These are phyloP conservation scores for Globisporangium okanoganense DNA, from an alignment of 352 stramenopile species.

Conservation along the genomic window DNA sequence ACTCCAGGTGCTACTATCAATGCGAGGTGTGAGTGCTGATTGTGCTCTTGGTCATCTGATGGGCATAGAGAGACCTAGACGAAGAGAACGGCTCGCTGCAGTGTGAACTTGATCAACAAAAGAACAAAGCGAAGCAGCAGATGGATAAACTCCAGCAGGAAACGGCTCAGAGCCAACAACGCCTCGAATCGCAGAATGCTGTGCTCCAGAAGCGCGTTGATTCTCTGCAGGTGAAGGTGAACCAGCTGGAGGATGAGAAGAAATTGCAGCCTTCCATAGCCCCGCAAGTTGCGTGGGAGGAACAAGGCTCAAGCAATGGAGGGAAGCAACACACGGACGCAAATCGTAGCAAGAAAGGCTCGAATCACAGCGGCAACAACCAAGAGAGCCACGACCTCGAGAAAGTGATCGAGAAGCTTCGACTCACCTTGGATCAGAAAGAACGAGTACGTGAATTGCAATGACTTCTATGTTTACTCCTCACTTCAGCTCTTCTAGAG, in stretches of 20 bases:
- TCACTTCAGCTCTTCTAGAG: too few relatives aligned
- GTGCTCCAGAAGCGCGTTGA: conserved; percentile 28
- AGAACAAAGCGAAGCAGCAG: conserved; percentile 16
- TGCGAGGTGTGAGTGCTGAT: neutral
- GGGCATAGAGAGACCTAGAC: conserved; percentile 24
- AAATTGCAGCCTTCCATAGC: conserved; percentile 2
- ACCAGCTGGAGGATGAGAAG: conserved; percentile 5
- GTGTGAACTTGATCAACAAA: conserved; percentile 20
- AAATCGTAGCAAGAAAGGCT: conserved; percentile 2
- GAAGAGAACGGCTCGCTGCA: conserved; percentile 28
- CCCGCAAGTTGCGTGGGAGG: conserved; percentile 13
- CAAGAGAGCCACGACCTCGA: conserved; percentile 46
- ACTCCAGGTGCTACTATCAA: too few relatives aligned
- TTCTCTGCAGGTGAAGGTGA: conserved; percentile 24
- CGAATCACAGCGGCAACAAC: conserved; percentile 20
- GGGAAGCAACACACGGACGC: neutral
- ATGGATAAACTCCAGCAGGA: conserved; percentile 13
- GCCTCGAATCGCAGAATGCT: conserved; percentile 14
- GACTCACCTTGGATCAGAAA: conserved; percentile 40
- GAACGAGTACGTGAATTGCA: conserved; percentile 29
- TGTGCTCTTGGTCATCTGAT: neutral
- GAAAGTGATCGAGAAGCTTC: conserved; percentile 38
- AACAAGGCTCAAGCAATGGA: neutral
- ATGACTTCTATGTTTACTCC: too few relatives aligned
- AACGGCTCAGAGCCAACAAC: conserved; percentile 14